These are phyloP conservation scores for Strigomonas oncopelti DNA, from an alignment of 208 protist genomes.

Conservation along the genomic window DNA sequence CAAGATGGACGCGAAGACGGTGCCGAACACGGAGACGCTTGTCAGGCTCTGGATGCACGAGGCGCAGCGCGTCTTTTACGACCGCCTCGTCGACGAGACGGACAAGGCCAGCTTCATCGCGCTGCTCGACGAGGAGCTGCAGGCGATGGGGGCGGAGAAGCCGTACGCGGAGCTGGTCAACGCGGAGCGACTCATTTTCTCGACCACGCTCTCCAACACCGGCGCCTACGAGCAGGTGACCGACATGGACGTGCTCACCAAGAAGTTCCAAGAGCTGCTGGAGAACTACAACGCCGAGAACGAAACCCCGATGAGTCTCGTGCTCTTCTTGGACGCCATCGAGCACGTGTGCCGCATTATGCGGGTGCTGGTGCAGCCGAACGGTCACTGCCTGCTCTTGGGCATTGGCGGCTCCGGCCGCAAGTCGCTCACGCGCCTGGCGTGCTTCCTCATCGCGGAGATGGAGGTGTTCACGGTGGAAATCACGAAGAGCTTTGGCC, in stretches of 20 bases:
- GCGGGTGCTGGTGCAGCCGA: slow-evolving; percentile 91
- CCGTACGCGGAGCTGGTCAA: slow-evolving; percentile 58
- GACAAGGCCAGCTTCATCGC: slow-evolving; percentile 84
- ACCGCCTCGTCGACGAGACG: slow-evolving; percentile 88
- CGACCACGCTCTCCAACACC: slow-evolving; percentile 83
- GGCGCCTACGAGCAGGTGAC: slow-evolving; percentile 90
- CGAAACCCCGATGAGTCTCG: slow-evolving; percentile 92
- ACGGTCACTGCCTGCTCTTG: slow-evolving; percentile 95
- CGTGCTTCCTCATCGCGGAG: slow-evolving; percentile 91
- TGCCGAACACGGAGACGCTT: slow-evolving; percentile 62
- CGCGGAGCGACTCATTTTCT: slow-evolving; percentile 90
- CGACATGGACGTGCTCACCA: slow-evolving; percentile 71
- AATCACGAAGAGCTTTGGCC: slow-evolving; percentile 95
- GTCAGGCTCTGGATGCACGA: slow-evolving; percentile 96
- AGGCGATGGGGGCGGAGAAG: slow-evolving; percentile 51
- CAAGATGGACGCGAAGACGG: slow-evolving; percentile 54
- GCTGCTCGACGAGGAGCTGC: slow-evolving; percentile 67
- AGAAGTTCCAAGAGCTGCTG: slow-evolving; percentile 79
- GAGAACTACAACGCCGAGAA: slow-evolving; percentile 93
- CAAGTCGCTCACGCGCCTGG: slow-evolving; percentile 93
- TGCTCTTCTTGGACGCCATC: slow-evolving; percentile 96
- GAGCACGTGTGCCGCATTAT: slow-evolving; percentile 96
- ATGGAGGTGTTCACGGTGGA: slow-evolving; percentile 95
- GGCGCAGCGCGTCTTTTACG: slow-evolving; percentile 92
- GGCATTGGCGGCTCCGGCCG: slow-evolving; percentile 97